Base-by-base conservation (phyloP, 371 early-diverging fungal genomes). In the Mortierella sp. region DNA sequence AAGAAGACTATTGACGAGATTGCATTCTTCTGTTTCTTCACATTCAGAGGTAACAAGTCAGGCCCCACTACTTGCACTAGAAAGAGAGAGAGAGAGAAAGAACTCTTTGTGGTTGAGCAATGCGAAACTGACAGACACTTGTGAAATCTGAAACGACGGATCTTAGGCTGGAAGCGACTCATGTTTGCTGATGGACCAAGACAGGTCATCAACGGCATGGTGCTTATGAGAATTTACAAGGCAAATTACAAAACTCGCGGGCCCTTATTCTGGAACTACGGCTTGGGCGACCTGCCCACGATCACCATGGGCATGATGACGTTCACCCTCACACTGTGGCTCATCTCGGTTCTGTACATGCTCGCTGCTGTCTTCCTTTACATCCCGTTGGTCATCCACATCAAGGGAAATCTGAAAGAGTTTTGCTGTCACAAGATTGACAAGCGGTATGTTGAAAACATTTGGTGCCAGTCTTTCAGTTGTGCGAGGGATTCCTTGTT, bases 361-460 rank as follows among this genome's bases (percentile, higher is more conserved):
- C 16, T 91, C 1, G 50, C 83, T n/a, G 93, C 95, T 1, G 80
- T 83, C 29, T 46, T 91, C 27, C 54, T 94, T 7, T 96, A 96
- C 71, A 82, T 96, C 28, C 94, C 94, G 5, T 82, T 96, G 50
- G 79, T 94, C 45, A 88, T 86, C 63, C 82, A 85, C 14, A 93
- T 96, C 57, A 87, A 90, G 37, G 96, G 96, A 14, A 96, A 95
- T 71, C 78, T 96, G 46, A 96, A 96, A 71, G 96, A 96, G 67
- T 96, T 92, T 67, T 93, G 93, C 64, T 94, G 93, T 60, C 94
- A 94, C 79, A 94, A 92, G 76, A 91, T 96, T 49, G 96, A 96
- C 78, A 96, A 95, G 78, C 81, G 94, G 88, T 85, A 81, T 61
- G 37, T 25, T 37, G 9, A 17, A 37, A 4, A 16, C 22, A 22